Evolutionary conservation across 2,329 filamentous ascomycete genomes (phyloP).

Genomic region (Pseudogymnoascus sp.): DNA sequence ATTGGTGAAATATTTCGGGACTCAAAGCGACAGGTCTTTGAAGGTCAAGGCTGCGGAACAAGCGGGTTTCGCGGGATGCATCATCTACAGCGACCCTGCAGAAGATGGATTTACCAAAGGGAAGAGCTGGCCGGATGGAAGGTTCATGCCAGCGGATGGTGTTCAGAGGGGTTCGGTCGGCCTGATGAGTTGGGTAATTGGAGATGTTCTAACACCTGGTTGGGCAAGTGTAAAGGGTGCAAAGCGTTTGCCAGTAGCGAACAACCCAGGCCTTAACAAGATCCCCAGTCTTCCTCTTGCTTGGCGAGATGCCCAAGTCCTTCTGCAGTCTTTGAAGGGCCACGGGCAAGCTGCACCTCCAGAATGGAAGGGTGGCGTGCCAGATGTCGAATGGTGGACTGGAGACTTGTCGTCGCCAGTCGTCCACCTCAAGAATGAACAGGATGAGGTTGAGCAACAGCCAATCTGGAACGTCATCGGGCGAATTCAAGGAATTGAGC

Average conservation of each 20-base stretch:
- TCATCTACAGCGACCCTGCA: slow-evolving; percentile 86
- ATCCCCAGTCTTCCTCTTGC: slow-evolving; percentile 88
- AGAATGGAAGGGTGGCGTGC: slow-evolving; percentile 71
- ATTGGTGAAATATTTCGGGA: slow-evolving; percentile 73
- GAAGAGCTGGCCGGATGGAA: slow-evolving; percentile 65
- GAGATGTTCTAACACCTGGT: slow-evolving; percentile 88
- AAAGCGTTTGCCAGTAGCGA: slow-evolving; percentile 59
- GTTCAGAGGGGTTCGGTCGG: slow-evolving; percentile 79
- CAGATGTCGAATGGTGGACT: slow-evolving; percentile 75
- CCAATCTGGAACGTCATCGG: slow-evolving; percentile 90
- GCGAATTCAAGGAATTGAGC: slow-evolving; percentile 75
- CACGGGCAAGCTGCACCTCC: slow-evolving; percentile 62
- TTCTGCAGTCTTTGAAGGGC: slow-evolving; percentile 70
- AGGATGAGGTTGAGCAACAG: slow-evolving; percentile 76
- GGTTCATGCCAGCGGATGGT: slow-evolving; percentile 72
- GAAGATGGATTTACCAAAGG: slow-evolving; percentile 77
- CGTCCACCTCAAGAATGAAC: slow-evolving; percentile 76
- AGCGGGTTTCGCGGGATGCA: slow-evolving; percentile 76
- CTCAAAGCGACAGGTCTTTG: slow-evolving; percentile 62
- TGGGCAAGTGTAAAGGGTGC: slow-evolving; percentile 64
- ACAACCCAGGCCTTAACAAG: slow-evolving; percentile 65
- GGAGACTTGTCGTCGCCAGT: slow-evolving; percentile 68
- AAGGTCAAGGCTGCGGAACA: slow-evolving; percentile 88
- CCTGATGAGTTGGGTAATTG: slow-evolving; percentile 73
- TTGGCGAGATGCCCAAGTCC: slow-evolving; percentile 77